Evolutionary conservation across 495 filamentous ascomycete species (phyloP).

Genomic region (Platismatia glauca): DNA sequence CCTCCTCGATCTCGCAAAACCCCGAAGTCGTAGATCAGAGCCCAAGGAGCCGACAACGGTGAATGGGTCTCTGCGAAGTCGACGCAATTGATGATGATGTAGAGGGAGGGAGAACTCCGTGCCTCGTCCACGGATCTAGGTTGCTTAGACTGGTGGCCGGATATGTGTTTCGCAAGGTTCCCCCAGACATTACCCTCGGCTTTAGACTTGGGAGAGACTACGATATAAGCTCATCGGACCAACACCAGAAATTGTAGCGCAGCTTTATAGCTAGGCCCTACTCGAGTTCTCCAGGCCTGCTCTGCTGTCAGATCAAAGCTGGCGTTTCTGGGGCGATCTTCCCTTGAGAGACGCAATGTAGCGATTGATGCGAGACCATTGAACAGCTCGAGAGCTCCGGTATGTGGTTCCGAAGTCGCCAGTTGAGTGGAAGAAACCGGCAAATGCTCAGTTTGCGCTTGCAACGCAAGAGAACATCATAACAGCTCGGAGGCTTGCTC

Average conservation of each 20-base stretch:
- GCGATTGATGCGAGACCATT: background rate
- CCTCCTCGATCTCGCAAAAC: too few relatives aligned
- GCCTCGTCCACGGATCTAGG: background rate
- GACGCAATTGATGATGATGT: background rate
- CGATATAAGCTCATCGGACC: background rate
- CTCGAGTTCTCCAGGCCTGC: background rate
- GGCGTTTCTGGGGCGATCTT: background rate
- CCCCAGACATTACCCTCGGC: background rate
- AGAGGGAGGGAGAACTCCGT: background rate
- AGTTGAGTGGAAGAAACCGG: background rate
- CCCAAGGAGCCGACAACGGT: too few relatives aligned
- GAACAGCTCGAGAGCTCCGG: background rate
- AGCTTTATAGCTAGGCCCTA: background rate
- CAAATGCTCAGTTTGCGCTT: too few relatives aligned
- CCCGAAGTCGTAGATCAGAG: too few relatives aligned
- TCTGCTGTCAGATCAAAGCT: background rate
- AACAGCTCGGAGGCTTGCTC: background rate
- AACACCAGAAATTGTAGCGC: background rate
- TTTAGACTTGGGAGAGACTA: background rate
- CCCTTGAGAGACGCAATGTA: background rate
- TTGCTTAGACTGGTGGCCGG: background rate
- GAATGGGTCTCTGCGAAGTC: background rate
- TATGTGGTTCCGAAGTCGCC: background rate
- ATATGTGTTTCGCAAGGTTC: background rate
- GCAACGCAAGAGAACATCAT: background rate